Base-by-base conservation (phyloP, 106 monocot genomes). In the Allium fistulosum region DNA sequence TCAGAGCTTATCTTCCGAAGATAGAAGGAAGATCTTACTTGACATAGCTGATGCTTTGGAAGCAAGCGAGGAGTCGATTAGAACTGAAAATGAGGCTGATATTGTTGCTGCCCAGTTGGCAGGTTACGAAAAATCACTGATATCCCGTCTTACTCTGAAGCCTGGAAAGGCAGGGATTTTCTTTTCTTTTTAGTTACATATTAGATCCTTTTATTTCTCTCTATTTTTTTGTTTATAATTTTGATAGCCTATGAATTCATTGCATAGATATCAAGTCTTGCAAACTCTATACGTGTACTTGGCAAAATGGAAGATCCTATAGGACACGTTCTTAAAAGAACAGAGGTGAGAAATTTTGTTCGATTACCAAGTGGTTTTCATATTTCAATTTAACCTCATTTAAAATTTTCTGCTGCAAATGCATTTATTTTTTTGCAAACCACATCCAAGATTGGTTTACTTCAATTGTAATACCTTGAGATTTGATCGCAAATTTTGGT, bases 271-370 rank as follows among this genome's bases (percentile, higher is more conserved):
- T 82, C 83, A 61, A 91, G 90, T 67, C 80, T 94, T 68, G 70
- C 94, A 50, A 90, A 91, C 6, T 94, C 90, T 15, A 83, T 94
- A 50, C 78, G 87, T 66, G 64, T 74, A 15, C 82, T 94, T 79
- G 94, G 90, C 37, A 79, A 90, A 15, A 94, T 94, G 90, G 83
- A 85, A 48, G 94, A 94, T 62, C 94, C 94, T 52, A 85, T 94
- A 26, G 83, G 81, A 10, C 78, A 70, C 63, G 83, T 85, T 72
- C 16, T 83, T 10, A 81, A 80, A 81, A 81, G 68, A 69, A 94
- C 80, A 52, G 90, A 94, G 80, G 94, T 85, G 58, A 78, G 61
- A 12, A 67, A 51, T 27, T 27, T 53, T 53, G 67, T 4, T 26
- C 53, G 1, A 26, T 27, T 22, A 37, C 4, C 37, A 37, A 37